Evolutionary conservation across 176 grass and related monocot genomes (phyloP).

Genomic region (Ampelocalamus luodianensis): DNA sequence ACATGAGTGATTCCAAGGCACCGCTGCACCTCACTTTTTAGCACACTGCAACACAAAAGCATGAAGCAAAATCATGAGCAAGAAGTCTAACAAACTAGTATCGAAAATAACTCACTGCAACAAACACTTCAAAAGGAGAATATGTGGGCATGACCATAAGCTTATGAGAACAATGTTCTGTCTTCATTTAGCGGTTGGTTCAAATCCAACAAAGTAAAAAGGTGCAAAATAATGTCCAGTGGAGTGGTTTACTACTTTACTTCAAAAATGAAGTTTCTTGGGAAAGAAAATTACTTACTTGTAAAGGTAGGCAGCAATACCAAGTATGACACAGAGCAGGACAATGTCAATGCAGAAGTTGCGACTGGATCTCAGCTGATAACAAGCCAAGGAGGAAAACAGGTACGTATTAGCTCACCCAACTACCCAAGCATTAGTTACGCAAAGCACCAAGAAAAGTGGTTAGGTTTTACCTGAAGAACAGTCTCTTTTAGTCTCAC

Average conservation of each 20-base stretch:
- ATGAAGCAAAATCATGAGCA: too few relatives aligned
- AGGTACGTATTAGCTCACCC: neutral
- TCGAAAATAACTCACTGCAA: neutral
- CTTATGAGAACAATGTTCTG: neutral
- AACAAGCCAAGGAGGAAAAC: slow-evolving; percentile 11
- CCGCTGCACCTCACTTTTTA: slow-evolving; percentile 55
- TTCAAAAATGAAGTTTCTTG: neutral
- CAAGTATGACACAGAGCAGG: slow-evolving; percentile 81
- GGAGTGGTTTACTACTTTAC: neutral
- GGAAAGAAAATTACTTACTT: slow-evolving; percentile 62
- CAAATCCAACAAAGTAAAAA: neutral
- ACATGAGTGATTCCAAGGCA: neutral
- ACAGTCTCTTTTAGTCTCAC: slow-evolving; percentile 78
- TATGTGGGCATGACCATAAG: neutral
- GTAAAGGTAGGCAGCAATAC: slow-evolving; percentile 86
- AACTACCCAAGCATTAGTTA: slow-evolving; percentile 18
- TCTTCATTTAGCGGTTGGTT: neutral
- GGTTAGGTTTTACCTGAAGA: slow-evolving; percentile 51
- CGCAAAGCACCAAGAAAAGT: neutral
- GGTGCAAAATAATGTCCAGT: neutral
- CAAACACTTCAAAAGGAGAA: neutral
- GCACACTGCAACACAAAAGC: slow-evolving; percentile 48
- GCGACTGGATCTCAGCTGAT: slow-evolving; percentile 81
- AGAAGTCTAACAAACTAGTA: neutral
- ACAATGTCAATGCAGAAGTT: slow-evolving; percentile 86